Conservation (phyloP, 208 protist species). For the Porcisia hertigi region DNA sequence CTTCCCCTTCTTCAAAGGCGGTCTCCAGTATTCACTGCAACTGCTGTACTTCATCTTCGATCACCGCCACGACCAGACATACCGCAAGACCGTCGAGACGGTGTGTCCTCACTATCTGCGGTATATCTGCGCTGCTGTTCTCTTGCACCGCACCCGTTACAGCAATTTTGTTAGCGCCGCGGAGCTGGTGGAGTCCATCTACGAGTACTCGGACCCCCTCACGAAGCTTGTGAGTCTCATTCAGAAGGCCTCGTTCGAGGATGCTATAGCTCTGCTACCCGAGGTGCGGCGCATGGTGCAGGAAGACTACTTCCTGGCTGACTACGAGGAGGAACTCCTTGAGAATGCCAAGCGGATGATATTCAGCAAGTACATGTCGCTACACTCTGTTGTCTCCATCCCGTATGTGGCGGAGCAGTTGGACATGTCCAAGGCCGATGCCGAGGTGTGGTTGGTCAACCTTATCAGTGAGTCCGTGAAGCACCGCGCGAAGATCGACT, state of each 20-base stretch:
- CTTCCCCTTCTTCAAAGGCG: constrained; percentile 93
- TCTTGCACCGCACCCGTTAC: constrained; percentile 80
- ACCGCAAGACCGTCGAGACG: constrained; percentile 85
- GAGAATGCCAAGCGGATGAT: constrained; percentile 81
- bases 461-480: constrained; percentile 88
- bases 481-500: constrained; percentile 92
- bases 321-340: constrained; percentile 72
- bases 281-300: constrained; percentile 60
- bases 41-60: constrained; percentile 88
- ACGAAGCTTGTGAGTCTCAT: constrained; percentile 81
- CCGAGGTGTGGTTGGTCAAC: constrained; percentile 91
- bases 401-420: constrained; percentile 82
- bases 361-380: constrained; percentile 85
- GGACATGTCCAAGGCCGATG: constrained; percentile 64
- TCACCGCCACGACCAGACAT: constrained; percentile 61
- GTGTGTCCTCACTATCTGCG: constrained; percentile 90
- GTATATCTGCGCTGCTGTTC: constrained; percentile 86
- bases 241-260: constrained; percentile 72
- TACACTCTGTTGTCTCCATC: constrained; percentile 88
- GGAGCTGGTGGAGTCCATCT: constrained; percentile 64
- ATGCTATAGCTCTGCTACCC: constrained; percentile 75
- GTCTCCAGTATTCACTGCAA: constrained; percentile 74
- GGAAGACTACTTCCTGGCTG: constrained; percentile 85
- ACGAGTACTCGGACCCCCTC: constrained; percentile 90
- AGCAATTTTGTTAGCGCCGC: constrained; percentile 69